Evolutionary conservation across 179 eudicot species (phyloP).

Genomic region (Drosera spatulata): DNA sequence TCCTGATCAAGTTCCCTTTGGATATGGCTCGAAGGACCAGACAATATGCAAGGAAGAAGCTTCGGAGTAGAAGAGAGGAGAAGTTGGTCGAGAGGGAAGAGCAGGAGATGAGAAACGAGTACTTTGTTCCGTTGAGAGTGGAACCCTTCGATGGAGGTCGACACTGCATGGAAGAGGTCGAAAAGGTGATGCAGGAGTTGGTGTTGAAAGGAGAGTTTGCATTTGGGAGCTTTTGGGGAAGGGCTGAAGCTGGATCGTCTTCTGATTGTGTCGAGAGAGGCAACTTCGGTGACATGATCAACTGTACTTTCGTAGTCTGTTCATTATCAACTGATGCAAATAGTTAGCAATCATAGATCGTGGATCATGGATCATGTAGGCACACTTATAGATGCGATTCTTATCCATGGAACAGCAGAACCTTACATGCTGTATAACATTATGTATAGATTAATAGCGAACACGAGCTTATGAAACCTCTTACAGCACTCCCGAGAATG

Average conservation of each 20-base stretch:
- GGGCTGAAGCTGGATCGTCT: conserved; percentile 3
- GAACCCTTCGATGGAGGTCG: conserved; percentile 1
- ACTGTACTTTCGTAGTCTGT: too few species aligned
- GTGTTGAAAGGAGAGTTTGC: conserved; percentile 33
- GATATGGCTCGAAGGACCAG: conserved; percentile 26
- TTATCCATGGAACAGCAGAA: too few species aligned
- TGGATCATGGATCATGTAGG: too few species aligned
- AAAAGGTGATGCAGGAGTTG: conserved; percentile 34
- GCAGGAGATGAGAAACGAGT: neutral
- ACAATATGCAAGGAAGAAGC: conserved; percentile 26
- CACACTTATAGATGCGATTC: too few species aligned
- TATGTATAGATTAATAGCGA: too few species aligned
- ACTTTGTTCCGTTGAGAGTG: neutral
- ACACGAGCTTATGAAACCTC: too few species aligned
- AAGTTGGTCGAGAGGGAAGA: neutral
- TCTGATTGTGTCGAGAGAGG: too few species aligned
- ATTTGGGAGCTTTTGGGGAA: conserved; percentile 55
- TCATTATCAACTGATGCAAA: too few species aligned
- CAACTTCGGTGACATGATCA: too few species aligned
- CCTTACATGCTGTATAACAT: too few species aligned
- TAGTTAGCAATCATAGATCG: too few species aligned
- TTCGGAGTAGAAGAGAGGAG: conserved; percentile 13
- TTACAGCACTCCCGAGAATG: too few species aligned
- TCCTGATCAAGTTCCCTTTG: conserved; percentile 45
- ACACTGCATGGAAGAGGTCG: conserved; percentile 35